Conservation (phyloP, 2,329 filamentous ascomycete species). For the Dactylellina sp. region DNA sequence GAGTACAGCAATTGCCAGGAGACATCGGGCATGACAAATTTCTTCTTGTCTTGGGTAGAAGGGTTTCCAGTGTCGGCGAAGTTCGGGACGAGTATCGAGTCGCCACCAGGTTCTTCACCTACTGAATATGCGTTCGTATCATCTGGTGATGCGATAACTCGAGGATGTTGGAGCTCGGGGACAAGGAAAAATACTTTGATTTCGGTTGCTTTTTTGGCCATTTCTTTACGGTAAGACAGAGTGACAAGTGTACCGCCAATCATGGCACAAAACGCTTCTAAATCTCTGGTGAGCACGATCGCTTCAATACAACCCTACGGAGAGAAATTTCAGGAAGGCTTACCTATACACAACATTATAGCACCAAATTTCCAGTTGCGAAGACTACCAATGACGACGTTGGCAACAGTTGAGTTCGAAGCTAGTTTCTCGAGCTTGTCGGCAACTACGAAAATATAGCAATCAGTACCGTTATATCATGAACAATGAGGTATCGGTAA, state of each 20-base stretch:
- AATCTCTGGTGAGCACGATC: not conserved
- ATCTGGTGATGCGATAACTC: not conserved
- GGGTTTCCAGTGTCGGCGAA: not conserved
- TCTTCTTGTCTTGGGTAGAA: not conserved
- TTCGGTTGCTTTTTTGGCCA: not conserved
- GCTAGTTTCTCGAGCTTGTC: not conserved
- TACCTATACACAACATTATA: constrained; percentile 37
- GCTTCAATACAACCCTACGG: not conserved
- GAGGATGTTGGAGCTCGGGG: not conserved
- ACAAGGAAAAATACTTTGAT: constrained; percentile 12
- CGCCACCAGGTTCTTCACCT: not conserved
- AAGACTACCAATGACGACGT: not conserved
- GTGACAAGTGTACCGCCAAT: constrained; percentile 25
- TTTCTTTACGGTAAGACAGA: constrained; percentile 10
- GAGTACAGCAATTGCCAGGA: constrained; percentile 18
- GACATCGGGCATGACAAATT: constrained; percentile 4
- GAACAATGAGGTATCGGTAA: not conserved
- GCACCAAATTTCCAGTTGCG: constrained; percentile 33
- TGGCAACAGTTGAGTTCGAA: not conserved
- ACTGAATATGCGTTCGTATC: not conserved
- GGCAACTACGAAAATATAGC: not conserved
- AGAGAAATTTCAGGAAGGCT: not conserved
- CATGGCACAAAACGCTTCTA: constrained; percentile 17
- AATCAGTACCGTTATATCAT: not conserved
- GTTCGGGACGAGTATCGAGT: not conserved